These are phyloP conservation scores for Mangifera indica DNA, from an alignment of 345 rosid genomes.

Conservation along the genomic window DNA sequence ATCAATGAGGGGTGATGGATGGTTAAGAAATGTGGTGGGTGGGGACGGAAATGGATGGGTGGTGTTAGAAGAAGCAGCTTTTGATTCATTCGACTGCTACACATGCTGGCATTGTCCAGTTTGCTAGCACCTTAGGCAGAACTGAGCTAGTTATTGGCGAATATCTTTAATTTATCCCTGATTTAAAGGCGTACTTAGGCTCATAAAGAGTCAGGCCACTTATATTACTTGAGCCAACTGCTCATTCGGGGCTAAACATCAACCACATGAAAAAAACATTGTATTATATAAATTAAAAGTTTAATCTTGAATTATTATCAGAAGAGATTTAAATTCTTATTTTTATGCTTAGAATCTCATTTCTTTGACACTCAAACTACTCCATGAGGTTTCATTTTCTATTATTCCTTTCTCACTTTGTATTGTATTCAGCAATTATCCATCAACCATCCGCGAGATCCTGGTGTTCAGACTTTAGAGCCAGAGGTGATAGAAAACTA, in stretches of 20 bases:
- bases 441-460: slow-evolving; percentile 21
- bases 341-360: too few species aligned
- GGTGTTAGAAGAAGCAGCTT: slow-evolving; percentile 34
- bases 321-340: too few species aligned
- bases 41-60: slow-evolving; percentile 56
- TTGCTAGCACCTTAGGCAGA: slow-evolving; percentile 26
- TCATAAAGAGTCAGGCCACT: background rate
- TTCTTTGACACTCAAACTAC: too few species aligned
- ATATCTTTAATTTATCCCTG: slow-evolving; percentile 11
- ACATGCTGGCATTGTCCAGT: slow-evolving; percentile 22
- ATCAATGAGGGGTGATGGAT: slow-evolving; percentile 35
- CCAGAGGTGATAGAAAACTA: background rate
- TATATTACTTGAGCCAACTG: background rate
- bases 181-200: background rate
- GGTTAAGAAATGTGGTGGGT: slow-evolving; percentile 34
- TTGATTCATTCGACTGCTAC: slow-evolving; percentile 21
- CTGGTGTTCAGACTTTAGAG: background rate
- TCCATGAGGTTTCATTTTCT: too few species aligned
- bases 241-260: too few species aligned
- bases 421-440: slow-evolving; percentile 10
- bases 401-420: background rate
- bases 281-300: too few species aligned
- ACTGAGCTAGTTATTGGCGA: slow-evolving; percentile 2
- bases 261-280: too few species aligned
- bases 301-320: too few species aligned